These are phyloP conservation scores for Onygena corvina DNA, from an alignment of 2,329 filamentous ascomycete genomes.

Conservation along the genomic window DNA sequence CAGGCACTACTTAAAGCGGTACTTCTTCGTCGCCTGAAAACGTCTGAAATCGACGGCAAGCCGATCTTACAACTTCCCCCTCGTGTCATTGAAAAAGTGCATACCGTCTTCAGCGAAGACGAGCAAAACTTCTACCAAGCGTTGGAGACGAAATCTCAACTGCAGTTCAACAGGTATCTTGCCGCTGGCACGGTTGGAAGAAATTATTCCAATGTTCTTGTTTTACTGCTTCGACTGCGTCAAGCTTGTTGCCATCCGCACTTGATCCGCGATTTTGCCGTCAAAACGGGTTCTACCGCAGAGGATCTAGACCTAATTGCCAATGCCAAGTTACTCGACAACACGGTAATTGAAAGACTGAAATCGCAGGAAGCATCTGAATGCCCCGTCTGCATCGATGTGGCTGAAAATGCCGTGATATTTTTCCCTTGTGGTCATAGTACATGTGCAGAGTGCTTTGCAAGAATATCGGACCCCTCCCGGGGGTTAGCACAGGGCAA, in stretches of 20 bases:
- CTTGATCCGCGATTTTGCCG: conserved; percentile 54
- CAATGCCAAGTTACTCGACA: conserved; percentile 50
- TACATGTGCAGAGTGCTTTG: conserved; percentile 65
- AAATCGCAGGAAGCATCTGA: conserved; percentile 53
- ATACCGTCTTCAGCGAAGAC: conserved; percentile 55
- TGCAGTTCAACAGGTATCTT: conserved; percentile 67
- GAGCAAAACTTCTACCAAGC: conserved; percentile 54
- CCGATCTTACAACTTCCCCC: conserved; percentile 59
- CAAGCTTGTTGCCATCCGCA: conserved; percentile 71
- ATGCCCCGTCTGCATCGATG: conserved; percentile 74
- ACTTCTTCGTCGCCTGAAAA: conserved; percentile 71
- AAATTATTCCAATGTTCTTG: conserved; percentile 68
- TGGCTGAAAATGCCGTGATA: conserved; percentile 59
- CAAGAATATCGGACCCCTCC: conserved; percentile 52
- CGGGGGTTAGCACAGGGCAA: conserved; percentile 48
- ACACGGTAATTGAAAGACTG: conserved; percentile 54
- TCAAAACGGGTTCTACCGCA: conserved; percentile 33
- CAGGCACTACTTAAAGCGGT: conserved; percentile 67
- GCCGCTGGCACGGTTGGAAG: conserved; percentile 54
- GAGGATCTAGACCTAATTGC: conserved; percentile 46
- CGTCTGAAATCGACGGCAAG: conserved; percentile 64
- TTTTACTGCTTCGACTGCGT: conserved; percentile 65
- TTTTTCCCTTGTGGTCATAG: conserved; percentile 76
- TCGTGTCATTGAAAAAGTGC: conserved; percentile 49
- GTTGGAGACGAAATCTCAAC: conserved; percentile 53